phyloP scores from a whole-genome alignment of 2,329 filamentous ascomycete species.

The Alternaria tenuissima region DNA sequence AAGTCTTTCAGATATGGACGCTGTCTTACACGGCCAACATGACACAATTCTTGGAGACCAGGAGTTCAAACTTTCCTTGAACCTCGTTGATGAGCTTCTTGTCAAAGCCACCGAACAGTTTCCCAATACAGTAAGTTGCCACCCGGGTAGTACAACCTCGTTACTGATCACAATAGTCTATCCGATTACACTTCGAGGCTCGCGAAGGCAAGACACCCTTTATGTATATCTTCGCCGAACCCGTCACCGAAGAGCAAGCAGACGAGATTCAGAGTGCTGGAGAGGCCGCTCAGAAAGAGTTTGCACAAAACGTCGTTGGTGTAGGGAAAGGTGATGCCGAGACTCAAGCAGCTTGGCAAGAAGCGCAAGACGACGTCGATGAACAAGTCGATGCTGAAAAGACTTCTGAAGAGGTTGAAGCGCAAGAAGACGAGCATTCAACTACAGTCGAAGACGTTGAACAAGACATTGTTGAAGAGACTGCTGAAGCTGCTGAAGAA shows the following conservation, averaged over 20 bases:
- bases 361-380: slow-evolving; percentile 43
- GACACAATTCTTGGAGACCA: slow-evolving; percentile 75
- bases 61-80: slow-evolving; percentile 85
- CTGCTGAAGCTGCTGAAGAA: slow-evolving; percentile 1
- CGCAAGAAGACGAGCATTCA: slow-evolving; percentile 3
- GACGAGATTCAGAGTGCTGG: slow-evolving; percentile 74
- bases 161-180: slow-evolving; percentile 57
- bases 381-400: slow-evolving; percentile 43
- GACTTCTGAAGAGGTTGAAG: slow-evolving; percentile 19
- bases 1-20: slow-evolving; percentile 84
- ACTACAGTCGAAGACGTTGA: neutral
- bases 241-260: slow-evolving; percentile 77
- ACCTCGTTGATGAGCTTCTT: slow-evolving; percentile 80
- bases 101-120: slow-evolving; percentile 77
- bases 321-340: slow-evolving; percentile 37
- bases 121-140: slow-evolving; percentile 65
- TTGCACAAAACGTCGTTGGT: slow-evolving; percentile 69
- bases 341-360: slow-evolving; percentile 43
- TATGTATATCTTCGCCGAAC: slow-evolving; percentile 92
- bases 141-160: neutral
- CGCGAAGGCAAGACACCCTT: slow-evolving; percentile 67
- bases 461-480: neutral
- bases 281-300: slow-evolving; percentile 70
- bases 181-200: slow-evolving; percentile 85
- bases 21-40: slow-evolving; percentile 80